A percentile compares a stretch with the other conserved stretches of the same genome.
Evolutionary conservation across 2,329 filamentous ascomycete species (phyloP).

Genomic region (Aureobasidium sp.): DNA sequence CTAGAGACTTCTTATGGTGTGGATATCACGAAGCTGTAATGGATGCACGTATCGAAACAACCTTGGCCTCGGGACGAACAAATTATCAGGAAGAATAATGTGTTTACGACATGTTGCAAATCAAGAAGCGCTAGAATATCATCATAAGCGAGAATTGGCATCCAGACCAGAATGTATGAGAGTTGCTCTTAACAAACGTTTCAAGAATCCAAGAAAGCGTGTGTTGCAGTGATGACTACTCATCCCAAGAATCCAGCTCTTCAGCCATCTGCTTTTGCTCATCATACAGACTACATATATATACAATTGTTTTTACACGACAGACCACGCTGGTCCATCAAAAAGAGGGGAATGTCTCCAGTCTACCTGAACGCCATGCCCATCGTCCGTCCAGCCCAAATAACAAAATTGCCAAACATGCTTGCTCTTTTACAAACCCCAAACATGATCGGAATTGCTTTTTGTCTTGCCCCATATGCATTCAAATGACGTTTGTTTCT

Average conservation of each 20-base stretch:
- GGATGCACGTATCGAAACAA: not conserved
- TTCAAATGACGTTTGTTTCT: not conserved
- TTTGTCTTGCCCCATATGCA: conserved; percentile 1
- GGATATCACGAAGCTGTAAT: not conserved
- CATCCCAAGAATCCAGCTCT: not conserved
- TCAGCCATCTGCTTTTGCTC: not conserved
- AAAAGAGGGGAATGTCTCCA: conserved; percentile 10
- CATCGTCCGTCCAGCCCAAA: not conserved
- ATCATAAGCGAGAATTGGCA: too few species aligned
- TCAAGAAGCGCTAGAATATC: not conserved
- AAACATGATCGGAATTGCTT: not conserved
- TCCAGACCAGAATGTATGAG: too few species aligned
- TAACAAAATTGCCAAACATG: conserved; percentile 1
- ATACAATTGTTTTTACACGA: conserved; percentile 11
- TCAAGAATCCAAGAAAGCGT: too few species aligned
- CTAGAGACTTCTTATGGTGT: not conserved
- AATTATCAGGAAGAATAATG: not conserved
- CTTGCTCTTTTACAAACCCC: not conserved
- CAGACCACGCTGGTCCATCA: not conserved
- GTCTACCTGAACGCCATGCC: conserved; percentile 14
- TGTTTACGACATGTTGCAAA: not conserved
- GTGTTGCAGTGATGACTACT: too few species aligned
- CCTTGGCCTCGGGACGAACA: too few species aligned
- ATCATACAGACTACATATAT: conserved; percentile 9
- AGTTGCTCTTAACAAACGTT: not conserved